Evolutionary conservation across 768 basidiomycete species (phyloP), one percentile per base, ranked within the genome.

Genomic region (Boletus rufocinnamomeus): DNA sequence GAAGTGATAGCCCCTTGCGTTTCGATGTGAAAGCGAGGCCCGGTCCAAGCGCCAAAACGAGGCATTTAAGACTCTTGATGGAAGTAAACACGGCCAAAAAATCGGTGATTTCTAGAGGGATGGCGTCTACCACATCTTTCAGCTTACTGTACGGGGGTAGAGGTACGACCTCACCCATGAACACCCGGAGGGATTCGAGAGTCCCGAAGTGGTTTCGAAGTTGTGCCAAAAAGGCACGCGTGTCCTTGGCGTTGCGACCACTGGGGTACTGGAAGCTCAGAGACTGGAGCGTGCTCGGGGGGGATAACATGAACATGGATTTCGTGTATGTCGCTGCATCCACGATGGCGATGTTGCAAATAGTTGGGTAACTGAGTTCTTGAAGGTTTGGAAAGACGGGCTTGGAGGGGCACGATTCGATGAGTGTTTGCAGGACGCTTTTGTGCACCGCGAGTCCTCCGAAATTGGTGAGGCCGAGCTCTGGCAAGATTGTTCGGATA

Each of bases 371-470:
- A 6, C 37, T 41, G 32, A 68, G 67, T 43, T 68, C 67, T 59
- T 69, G 64, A 2, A 69, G 64, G 43, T 66, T 69, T 19, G 61
- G 64, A 25, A 68, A 60, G 14, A 66, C 21, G 14, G 67, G 63
- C 28, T 56, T 57, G 49, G 59, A 60, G 2, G 66, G 66, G 19
- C 67, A 68, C 4, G 66, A 60, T 13, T 69, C 54, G n/a, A 63
- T 35, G 41, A 68, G 64, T 0, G 59, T 60, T 40, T 60, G 58
- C 13, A 66, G n/a, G 17, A 67, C 55, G 32, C 21, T 63, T 27
- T 66, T 56, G 11, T 66, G 64, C 0, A 69, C 54, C 1, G 37
- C 48, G 45, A 63, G 7, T 21, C 60, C 63, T 27, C 59, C 64
- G 38, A 66, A 66, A 2, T 45, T 28, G 9, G 35, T 45, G 37